Evolutionary conservation across 805 yeast genomes (phyloP).

Genomic region (Wickerhamiella parazyma): DNA sequence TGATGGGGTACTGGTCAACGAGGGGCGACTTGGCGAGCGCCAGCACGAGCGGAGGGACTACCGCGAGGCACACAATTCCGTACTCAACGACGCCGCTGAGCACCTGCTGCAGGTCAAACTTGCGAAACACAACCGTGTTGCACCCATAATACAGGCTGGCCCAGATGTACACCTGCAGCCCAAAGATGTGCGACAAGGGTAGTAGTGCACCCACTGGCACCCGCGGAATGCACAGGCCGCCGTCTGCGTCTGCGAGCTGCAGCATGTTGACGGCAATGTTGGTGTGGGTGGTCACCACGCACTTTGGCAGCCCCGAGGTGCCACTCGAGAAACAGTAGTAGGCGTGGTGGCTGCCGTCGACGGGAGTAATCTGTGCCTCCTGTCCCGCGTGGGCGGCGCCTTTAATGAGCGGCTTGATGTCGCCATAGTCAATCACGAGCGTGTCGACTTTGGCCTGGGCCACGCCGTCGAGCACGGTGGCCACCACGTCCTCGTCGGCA

Average conservation of each 20-base stretch:
- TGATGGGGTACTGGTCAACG: conserved; percentile 30
- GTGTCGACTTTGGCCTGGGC: not conserved
- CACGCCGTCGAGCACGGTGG: not conserved
- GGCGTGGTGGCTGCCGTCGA: conserved; percentile 12
- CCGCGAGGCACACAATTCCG: conserved; percentile 29
- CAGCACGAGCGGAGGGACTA: conserved; percentile 31
- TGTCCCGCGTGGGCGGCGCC: no score
- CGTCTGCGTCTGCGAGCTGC: conserved; percentile 9
- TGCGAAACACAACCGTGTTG: conserved; percentile 17
- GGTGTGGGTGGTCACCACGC: conserved; percentile 48
- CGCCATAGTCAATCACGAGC: not conserved
- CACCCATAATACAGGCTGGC: conserved; percentile 14
- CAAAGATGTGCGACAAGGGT: conserved; percentile 24
- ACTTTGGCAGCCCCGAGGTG: conserved; percentile 52
- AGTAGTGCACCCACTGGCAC: conserved; percentile 25
- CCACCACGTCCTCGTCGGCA: conserved; percentile 1
- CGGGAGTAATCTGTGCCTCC: no score
- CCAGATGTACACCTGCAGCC: conserved; percentile 21
- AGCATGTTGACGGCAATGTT: conserved; percentile 32
- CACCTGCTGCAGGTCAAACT: conserved; percentile 22
- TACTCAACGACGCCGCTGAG: conserved; percentile 20
- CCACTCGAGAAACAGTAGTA: conserved; percentile 21
- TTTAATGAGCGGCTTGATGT: not conserved
- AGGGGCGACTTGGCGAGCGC: conserved; percentile 34
- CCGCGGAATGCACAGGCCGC: conserved; percentile 16